Evolutionary conservation across 1,139 yeast genomes (phyloP).

Genomic region (Hanseniaspora uvarum): DNA sequence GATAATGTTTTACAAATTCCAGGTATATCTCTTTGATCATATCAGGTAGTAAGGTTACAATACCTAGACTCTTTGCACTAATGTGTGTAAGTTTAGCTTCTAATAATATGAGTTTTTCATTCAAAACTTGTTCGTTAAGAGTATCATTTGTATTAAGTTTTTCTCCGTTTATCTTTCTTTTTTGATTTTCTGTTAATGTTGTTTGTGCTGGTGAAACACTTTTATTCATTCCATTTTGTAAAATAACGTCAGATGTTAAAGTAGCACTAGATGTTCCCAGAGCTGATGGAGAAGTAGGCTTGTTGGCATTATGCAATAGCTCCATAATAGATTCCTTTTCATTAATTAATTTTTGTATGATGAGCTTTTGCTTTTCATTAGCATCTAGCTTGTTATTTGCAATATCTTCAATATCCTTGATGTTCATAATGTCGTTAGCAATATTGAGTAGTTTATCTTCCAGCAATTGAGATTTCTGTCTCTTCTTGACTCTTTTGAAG

Average conservation of each 20-base stretch:
- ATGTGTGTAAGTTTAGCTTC: neutral
- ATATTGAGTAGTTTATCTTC: constrained; percentile 53
- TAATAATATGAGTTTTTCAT: neutral
- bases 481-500: constrained; percentile 77
- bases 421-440: constrained; percentile 12
- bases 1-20: constrained; percentile 67
- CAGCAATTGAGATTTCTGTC: constrained; percentile 75
- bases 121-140: constrained; percentile 1
- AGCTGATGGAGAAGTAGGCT: neutral
- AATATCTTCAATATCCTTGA: constrained; percentile 1
- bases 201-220: neutral
- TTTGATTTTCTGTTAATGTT: constrained; percentile 7
- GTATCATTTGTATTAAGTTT: constrained; percentile 13
- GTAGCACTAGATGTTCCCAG: neutral
- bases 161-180: constrained; percentile 4
- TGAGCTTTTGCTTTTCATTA: constrained; percentile 7
- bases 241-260: neutral
- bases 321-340: constrained; percentile 15
- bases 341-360: constrained; percentile 9
- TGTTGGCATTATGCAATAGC: constrained; percentile 10
- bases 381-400: neutral
- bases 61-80: constrained; percentile 51
- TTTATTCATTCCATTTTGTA: neutral
- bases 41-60: constrained; percentile 48
- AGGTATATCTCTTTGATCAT: constrained; percentile 55